Percentiles rank a stretch among this genome's conserved stretches.
phyloP scores from a whole-genome alignment of 2,329 filamentous ascomycete genomes.

The Cercospora citrullina region DNA sequence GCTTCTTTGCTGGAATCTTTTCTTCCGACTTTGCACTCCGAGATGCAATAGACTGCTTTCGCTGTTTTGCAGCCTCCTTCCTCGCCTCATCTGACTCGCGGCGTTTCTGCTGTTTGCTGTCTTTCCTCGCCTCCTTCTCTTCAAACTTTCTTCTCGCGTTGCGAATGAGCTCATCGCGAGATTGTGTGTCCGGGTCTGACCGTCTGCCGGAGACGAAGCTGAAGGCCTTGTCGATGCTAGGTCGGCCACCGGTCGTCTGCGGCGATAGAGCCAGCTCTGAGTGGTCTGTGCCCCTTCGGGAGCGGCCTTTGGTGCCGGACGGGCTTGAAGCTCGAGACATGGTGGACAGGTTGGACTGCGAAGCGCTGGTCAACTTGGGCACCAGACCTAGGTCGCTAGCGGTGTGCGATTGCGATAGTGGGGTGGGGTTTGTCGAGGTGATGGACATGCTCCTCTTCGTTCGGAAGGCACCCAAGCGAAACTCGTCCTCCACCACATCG shows the following conservation, averaged over 20 bases:
- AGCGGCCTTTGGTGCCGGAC: constrained; percentile 40
- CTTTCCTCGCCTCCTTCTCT: constrained; percentile 60
- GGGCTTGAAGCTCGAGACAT: constrained; percentile 42
- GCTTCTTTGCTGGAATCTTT: constrained; percentile 27
- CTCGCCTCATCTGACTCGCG: constrained; percentile 45
- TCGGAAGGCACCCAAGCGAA: constrained; percentile 40
- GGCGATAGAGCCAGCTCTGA: constrained; percentile 51
- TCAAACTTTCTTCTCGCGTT: constrained; percentile 59
- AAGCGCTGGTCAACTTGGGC: constrained; percentile 52
- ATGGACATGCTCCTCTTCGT: constrained; percentile 48
- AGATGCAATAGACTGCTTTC: constrained; percentile 44
- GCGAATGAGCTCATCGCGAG: constrained; percentile 57
- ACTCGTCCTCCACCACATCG: constrained; percentile 50
- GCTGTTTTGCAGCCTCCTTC: constrained; percentile 46
- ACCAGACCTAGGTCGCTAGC: constrained; percentile 44
- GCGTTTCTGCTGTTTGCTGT: constrained; percentile 53
- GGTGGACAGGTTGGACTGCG: constrained; percentile 55
- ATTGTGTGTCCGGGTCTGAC: constrained; percentile 53
- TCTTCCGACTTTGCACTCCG: constrained; percentile 30
- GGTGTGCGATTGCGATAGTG: constrained; percentile 38
- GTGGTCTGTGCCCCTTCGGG: constrained; percentile 53
- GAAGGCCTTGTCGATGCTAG: constrained; percentile 59
- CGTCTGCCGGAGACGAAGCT: constrained; percentile 45
- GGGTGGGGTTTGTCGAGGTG: constrained; percentile 40
- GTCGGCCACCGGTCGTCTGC: constrained; percentile 47